phyloP scores from a whole-genome alignment of 2,329 filamentous ascomycete species.

The Sporothrix euskadiensis region DNA sequence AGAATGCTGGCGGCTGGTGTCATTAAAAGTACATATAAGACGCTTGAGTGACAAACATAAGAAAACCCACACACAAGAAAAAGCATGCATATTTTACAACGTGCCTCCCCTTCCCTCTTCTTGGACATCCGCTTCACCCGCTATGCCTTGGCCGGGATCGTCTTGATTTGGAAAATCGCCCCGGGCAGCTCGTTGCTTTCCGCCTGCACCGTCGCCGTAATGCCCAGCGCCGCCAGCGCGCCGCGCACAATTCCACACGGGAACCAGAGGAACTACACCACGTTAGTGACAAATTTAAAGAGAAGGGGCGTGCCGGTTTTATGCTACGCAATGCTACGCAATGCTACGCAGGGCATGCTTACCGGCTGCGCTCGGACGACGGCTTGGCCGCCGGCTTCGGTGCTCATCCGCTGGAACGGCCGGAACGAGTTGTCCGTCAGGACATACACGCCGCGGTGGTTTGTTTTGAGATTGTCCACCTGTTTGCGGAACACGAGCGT shows the following conservation, averaged over 20 bases:
- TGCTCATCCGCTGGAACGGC: conserved; percentile 85
- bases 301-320: background rate
- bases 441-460: conserved; percentile 94
- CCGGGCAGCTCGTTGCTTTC: conserved; percentile 83
- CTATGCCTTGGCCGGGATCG: conserved; percentile 65
- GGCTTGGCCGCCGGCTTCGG: conserved; percentile 72
- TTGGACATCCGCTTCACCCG: background rate
- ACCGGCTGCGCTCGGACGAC: conserved; percentile 77
- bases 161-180: conserved; percentile 96
- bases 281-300: background rate
- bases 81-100: background rate
- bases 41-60: conserved; percentile 5
- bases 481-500: conserved; percentile 92
- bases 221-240: conserved; percentile 87
- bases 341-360: conserved; percentile 43
- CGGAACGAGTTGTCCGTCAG: conserved; percentile 91
- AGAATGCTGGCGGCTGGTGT: conserved; percentile 17
- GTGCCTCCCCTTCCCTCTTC: no score
- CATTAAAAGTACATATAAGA: conserved; percentile 16
- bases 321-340: background rate
- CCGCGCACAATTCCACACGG: conserved; percentile 91
- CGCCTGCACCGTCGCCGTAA: conserved; percentile 86
- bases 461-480: conserved; percentile 97
- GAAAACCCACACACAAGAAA: background rate
- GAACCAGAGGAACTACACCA: conserved; percentile 80